Conservation (phyloP, 2,329 filamentous ascomycete genomes). For the Stachybotrys chartarum region DNA sequence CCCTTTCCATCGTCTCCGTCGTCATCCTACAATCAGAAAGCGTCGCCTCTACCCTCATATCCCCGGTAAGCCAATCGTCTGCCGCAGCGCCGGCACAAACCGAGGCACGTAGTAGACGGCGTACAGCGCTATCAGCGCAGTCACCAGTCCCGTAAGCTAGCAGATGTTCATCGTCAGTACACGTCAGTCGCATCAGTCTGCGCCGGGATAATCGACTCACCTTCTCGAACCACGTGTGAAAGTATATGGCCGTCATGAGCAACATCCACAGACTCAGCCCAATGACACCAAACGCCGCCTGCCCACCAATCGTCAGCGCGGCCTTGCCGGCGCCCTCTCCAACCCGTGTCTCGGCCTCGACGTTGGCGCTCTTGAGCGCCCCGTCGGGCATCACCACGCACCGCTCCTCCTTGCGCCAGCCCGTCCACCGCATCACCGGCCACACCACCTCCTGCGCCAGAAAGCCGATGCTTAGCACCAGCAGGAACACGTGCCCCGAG, state of each 20-base stretch:
- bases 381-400: constrained; percentile 61
- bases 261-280: constrained; percentile 87
- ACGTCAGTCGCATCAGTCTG: neutral
- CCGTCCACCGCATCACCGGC: constrained; percentile 39
- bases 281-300: constrained; percentile 57
- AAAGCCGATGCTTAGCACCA: constrained; percentile 77
- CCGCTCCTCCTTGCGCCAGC: constrained; percentile 49
- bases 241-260: constrained; percentile 96
- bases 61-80: constrained; percentile 42
- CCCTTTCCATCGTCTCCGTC: neutral
- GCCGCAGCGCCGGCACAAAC: constrained; percentile 37
- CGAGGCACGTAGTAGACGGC: constrained; percentile 44
- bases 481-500: constrained; percentile 87
- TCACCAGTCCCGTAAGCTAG: constrained; percentile 46
- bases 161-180: constrained; percentile 10
- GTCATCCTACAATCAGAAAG: no score
- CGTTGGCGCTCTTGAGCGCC: constrained; percentile 51
- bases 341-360: constrained; percentile 30
- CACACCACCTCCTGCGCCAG: constrained; percentile 72
- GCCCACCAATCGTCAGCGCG: constrained; percentile 37
- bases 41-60: constrained; percentile 24
- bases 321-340: constrained; percentile 15
- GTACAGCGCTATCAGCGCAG: constrained; percentile 40
- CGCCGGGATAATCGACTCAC: constrained; percentile 33
- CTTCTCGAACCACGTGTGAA: constrained; percentile 99